Evolutionary conservation across 1,139 yeast genomes (phyloP), one percentile per base, ranked within the genome.

Genomic region (Tardiomyces depauwii): DNA sequence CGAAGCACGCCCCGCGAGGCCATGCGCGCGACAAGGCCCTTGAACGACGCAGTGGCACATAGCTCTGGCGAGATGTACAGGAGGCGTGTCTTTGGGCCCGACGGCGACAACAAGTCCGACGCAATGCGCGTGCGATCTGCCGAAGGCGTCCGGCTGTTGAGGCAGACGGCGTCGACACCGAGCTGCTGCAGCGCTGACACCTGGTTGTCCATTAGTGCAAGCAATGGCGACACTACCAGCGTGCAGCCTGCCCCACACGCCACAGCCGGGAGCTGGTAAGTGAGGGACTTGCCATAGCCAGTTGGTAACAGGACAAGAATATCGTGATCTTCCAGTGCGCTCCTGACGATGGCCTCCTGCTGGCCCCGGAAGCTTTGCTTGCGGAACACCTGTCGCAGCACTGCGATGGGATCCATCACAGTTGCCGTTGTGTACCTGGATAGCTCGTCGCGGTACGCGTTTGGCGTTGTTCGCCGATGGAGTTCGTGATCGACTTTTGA

Each of bases 121-220:
- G 57, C 36, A 1, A 60, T 50, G 2, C 25, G 27, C 13, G 42
- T 41, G 21, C 62, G 51, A 21, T 51, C 50, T 2, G 43, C 44
- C 1, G 43, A 41, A 2, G 53, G 19, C 10, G 57, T 49, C 6
- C 50, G 46, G 32, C 60, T 54, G 45, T 61, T 60, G 27, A 61
- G 46, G 0, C 58, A 51, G 6, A 45, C 88, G 0, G 95, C 95
- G 44, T 74, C 73, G 43, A 88, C 76, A 47, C 80, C 73, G 43
- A 72, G 76, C 7, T 67, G 70, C 45, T 76, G 60, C 41, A 87
- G 64, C 58, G 83, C 93, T 46, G 77, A 80, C 1, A 87, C 94
- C 62, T 88, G 96, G 64, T 87, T 95, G 62, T 83, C 89, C 95
- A 88, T 88, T 47, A 88, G 71, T 0, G 96, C 87, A 44, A 88